Evolutionary conservation across 148 eudicot genomes (phyloP).

Genomic region (Rhododendron henanense): DNA sequence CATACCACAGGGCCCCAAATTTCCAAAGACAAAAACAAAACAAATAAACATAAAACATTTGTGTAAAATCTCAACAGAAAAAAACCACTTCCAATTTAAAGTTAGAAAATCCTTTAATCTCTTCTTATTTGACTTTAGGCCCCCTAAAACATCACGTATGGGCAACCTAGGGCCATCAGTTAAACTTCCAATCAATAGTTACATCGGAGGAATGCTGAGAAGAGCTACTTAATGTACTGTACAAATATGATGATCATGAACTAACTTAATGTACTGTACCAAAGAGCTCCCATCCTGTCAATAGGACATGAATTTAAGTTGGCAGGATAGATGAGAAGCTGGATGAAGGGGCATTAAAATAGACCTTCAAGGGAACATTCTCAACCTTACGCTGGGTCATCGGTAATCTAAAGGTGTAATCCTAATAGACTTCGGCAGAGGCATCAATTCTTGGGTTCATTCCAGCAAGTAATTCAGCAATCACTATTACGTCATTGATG

Average conservation of each 20-base stretch:
- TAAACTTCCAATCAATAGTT: not conserved
- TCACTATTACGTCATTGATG: not conserved
- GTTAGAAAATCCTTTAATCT: not conserved
- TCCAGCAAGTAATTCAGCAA: not conserved
- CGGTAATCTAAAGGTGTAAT: not conserved
- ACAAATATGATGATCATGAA: not conserved
- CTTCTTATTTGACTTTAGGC: not conserved
- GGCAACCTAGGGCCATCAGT: constrained; percentile 1
- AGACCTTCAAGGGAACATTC: not conserved
- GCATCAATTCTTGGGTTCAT: not conserved
- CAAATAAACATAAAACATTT: not conserved
- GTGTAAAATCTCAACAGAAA: not conserved
- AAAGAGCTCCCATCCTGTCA: not conserved
- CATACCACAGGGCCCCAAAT: not conserved
- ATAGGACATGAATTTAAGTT: not conserved
- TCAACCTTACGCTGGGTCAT: not conserved
- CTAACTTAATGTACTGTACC: not conserved
- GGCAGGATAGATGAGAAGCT: not conserved
- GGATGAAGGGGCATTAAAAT: not conserved
- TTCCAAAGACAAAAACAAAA: not conserved
- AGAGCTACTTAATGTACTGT: not conserved
- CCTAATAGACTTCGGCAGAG: not conserved
- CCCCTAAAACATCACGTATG: not conserved
- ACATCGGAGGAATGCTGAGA: not conserved
- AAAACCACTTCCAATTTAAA: not conserved